Conservation (phyloP, 441 rosid genomes). For the Croton setiger region DNA sequence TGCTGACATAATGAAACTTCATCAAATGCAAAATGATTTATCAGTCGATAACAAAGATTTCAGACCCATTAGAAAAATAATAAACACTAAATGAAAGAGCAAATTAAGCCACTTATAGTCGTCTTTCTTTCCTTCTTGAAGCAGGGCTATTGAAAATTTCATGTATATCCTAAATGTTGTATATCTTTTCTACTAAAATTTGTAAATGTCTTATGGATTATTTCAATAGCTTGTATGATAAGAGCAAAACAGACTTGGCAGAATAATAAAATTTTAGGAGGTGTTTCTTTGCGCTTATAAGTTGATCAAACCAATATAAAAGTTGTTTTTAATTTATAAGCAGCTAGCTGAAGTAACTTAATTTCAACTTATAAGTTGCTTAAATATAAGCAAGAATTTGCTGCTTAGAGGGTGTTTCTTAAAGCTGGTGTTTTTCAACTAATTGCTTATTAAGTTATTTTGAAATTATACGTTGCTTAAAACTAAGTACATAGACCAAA, state of each 20-base stretch:
- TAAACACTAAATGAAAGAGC: background rate
- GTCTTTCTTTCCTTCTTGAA: background rate
- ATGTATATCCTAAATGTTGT: background rate
- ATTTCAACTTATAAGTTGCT: too few species aligned
- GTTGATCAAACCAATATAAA: too few species aligned
- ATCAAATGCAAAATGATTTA: conserved; percentile 6
- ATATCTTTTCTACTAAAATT: background rate
- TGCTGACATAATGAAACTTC: conserved; percentile 3
- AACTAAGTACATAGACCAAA: background rate
- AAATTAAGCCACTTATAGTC: background rate
- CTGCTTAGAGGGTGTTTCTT: too few species aligned
- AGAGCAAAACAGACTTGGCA: background rate
- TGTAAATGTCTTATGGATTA: background rate
- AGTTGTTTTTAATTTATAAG: too few species aligned
- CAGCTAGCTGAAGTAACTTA: too few species aligned
- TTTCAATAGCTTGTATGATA: background rate
- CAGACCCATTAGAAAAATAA: background rate
- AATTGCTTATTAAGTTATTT: too few species aligned
- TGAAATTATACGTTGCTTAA: too few species aligned
- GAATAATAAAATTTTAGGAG: conserved; percentile 1
- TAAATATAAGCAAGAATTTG: too few species aligned
- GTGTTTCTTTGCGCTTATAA: too few species aligned
- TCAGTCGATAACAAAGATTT: background rate
- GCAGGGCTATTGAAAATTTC: background rate
- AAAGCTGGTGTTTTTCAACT: too few species aligned